Conservation (phyloP, 805 yeast genomes). For the Candida odintsovae region DNA sequence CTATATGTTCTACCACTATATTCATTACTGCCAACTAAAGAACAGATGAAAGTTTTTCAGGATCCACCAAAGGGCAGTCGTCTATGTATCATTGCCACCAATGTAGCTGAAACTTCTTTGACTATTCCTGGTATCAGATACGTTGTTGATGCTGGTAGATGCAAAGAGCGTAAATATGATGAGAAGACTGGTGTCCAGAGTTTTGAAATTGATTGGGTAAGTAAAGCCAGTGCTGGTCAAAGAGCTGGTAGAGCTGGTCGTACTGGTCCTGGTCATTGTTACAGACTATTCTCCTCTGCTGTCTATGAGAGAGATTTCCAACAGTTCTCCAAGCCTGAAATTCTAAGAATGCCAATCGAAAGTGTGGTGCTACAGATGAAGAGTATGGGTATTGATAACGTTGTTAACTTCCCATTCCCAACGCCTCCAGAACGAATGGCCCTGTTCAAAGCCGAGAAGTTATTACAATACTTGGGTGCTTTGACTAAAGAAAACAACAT, state of each 20-base stretch:
- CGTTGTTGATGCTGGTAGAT: conserved; percentile 92
- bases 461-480: conserved; percentile 76
- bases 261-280: conserved; percentile 98
- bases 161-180: conserved; percentile 81
- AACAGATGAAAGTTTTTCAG: conserved; percentile 90
- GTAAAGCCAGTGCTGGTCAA: conserved; percentile 94
- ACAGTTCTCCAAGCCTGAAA: conserved; percentile 85
- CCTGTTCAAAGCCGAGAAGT: conserved; percentile 57
- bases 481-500: conserved; percentile 46
- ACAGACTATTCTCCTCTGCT: conserved; percentile 88
- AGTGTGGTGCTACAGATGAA: conserved; percentile 95
- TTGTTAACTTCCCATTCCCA: conserved; percentile 91
- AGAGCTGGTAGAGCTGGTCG: conserved; percentile 97
- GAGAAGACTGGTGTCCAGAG: conserved; percentile 88
- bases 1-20: conserved; percentile 87
- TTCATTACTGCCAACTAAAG: conserved; percentile 87
- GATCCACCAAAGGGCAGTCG: conserved; percentile 82
- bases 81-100: conserved; percentile 90
- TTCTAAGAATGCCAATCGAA: conserved; percentile 91
- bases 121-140: conserved; percentile 94
- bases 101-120: conserved; percentile 95
- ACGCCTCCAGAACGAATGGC: conserved; percentile 75
- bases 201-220: conserved; percentile 85
- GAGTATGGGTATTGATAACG: conserved; percentile 91
- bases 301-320: conserved; percentile 81